phyloP scores from a whole-genome alignment of 345 rosid genomes.

The Pistacia atlantica region DNA sequence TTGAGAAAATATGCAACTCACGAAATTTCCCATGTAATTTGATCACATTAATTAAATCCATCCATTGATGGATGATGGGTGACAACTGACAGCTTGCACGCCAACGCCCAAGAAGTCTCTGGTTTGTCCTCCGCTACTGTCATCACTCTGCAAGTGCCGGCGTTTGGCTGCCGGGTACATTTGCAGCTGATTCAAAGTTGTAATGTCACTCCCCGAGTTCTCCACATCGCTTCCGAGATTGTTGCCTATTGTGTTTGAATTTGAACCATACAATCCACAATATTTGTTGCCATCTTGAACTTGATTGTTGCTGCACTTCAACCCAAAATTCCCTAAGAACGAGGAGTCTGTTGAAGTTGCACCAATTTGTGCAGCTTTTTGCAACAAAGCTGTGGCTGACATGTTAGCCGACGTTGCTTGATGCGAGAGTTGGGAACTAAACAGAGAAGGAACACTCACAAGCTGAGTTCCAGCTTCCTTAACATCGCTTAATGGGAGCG shows the following conservation, averaged over 20 bases:
- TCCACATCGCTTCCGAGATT: constrained; percentile 33
- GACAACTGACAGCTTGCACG: constrained; percentile 51
- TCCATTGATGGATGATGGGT: constrained; percentile 64
- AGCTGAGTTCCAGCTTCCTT: constrained; percentile 38
- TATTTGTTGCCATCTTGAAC: constrained; percentile 52
- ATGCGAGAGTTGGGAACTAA: constrained; percentile 51
- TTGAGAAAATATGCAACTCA: constrained; percentile 10
- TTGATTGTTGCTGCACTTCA: constrained; percentile 34
- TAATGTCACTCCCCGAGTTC: constrained; percentile 41
- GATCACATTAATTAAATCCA: constrained; percentile 51
- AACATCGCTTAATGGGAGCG: constrained; percentile 31
- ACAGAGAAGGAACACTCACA: constrained; percentile 75
- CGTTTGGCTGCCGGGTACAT: constrained; percentile 63
- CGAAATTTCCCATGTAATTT: constrained; percentile 10
- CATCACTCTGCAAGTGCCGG: constrained; percentile 43
- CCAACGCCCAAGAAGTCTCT: constrained; percentile 95
- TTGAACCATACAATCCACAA: constrained; percentile 49
- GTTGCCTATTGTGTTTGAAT: constrained; percentile 29
- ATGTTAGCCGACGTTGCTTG: constrained; percentile 46
- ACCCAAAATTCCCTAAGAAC: constrained; percentile 51
- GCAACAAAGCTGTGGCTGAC: constrained; percentile 95
- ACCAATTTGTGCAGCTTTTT: constrained; percentile 91
- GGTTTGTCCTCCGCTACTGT: constrained; percentile 67
- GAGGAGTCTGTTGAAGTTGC: constrained; percentile 60
- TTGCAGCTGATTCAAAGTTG: constrained; percentile 47